phyloP scores from a whole-genome alignment of 169 alveolate genomes.

The Plasmodium inui region DNA sequence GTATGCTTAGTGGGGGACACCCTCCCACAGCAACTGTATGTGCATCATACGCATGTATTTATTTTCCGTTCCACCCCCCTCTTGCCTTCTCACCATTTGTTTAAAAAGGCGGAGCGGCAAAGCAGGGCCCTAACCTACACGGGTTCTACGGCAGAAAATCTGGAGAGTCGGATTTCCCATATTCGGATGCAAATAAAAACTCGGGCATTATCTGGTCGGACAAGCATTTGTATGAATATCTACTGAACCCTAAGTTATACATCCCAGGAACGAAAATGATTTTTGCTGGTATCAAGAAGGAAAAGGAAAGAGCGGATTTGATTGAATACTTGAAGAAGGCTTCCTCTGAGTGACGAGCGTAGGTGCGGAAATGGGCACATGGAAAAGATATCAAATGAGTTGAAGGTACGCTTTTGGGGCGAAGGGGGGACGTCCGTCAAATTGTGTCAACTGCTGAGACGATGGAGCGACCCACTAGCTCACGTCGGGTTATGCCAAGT shows the following conservation, averaged over 20 bases:
- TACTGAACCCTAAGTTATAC: constrained; percentile 93
- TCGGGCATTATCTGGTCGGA: constrained; percentile 93
- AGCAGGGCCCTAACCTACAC: constrained; percentile 91
- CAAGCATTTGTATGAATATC: constrained; percentile 91
- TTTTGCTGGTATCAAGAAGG: constrained; percentile 96
- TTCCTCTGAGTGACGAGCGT: constrained; percentile 69
- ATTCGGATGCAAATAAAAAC: constrained; percentile 92
- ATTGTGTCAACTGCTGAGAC: neutral
- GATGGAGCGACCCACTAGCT: neutral
- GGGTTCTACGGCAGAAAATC: constrained; percentile 92
- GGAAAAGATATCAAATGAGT: neutral
- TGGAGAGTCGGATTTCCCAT: constrained; percentile 90
- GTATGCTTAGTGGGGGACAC: neutral
- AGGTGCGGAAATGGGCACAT: neutral
- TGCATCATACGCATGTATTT: neutral
- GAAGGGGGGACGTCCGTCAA: neutral
- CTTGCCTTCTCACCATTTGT: neutral
- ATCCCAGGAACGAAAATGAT: constrained; percentile 98
- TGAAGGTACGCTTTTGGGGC: neutral
- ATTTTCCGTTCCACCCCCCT: neutral
- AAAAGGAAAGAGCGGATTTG: constrained; percentile 95
- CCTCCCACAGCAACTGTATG: neutral
- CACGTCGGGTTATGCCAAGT: neutral
- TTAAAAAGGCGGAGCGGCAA: constrained; percentile 90
- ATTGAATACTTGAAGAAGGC: constrained; percentile 93